Evolutionary conservation across 2,329 filamentous ascomycete genomes (phyloP), one percentile per base, ranked within the genome.

Genomic region (Penicillium capsulatum): DNA sequence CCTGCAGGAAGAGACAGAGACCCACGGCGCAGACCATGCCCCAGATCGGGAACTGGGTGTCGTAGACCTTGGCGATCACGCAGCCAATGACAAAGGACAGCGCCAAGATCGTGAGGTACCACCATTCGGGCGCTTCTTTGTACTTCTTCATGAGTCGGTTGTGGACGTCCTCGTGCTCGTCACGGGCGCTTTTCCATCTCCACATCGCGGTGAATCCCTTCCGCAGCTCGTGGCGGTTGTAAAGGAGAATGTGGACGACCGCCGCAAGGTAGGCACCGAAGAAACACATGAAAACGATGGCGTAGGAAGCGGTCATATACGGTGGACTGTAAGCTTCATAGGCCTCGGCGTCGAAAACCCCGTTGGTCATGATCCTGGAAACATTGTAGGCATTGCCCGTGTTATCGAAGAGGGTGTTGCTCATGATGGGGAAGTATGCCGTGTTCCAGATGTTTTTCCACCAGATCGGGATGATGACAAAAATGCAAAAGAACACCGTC

Each of bases 251-350:
- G 38, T 77, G 75, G 3, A 70, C 71, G 11, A 79, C 56, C 0
- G 70, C 72, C 13, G 74, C 71, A 0, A 75, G 66, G 48, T 77
- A 77, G 19, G 76, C 70, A 35, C 68, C 73, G 40, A 79, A 79
- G 61, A 76, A 77, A 55, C 72, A 74, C 46, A 74, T 63, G 61
- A 77, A 79, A n/a, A 73, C 64, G 19, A 66, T 61, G n/a, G 74
- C 55, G 39, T 73, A 74, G 11, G 67, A 72, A 9, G 75, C 72
- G 1, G 70, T 60, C 17, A 79, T 55, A 48, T 72, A 79, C 0
- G 73, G 72, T 0, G 73, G 72, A 3, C 73, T 77, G 55, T 78
- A 79, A 1, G 58, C 53, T 26, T 66, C 62, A 49, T 77, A 77
- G 37, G 70, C 70, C 19, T 60, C 57, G 4, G 58, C 47, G 40